Evolutionary conservation across 2,329 filamentous ascomycete species (phyloP).

Genomic region (Aspergillus phoenicis): DNA sequence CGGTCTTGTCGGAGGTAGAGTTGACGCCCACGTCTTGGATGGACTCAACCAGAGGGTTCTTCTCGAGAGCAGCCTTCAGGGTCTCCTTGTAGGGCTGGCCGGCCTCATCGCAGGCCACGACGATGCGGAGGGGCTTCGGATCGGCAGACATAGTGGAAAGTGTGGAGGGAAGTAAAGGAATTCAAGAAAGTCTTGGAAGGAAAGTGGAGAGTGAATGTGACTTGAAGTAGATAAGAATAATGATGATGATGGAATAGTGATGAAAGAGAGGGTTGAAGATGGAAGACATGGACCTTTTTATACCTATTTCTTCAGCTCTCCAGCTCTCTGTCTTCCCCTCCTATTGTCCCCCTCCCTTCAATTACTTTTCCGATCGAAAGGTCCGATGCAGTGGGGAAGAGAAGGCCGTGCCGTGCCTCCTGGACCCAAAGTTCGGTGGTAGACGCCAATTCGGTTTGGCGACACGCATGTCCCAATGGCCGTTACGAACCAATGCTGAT

Average conservation of each 20-base stretch:
- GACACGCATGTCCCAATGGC: not conserved
- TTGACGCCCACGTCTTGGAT: constrained; percentile 76
- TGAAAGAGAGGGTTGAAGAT: constrained; percentile 12
- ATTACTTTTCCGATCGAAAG: not conserved
- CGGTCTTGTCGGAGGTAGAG: constrained; percentile 69
- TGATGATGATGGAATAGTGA: constrained; percentile 1
- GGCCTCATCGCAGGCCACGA: constrained; percentile 69
- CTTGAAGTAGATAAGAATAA: not conserved
- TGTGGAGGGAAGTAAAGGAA: not conserved
- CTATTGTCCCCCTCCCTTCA: not conserved
- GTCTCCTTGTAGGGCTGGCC: constrained; percentile 77
- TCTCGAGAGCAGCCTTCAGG: constrained; percentile 72
- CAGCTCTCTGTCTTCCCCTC: no score
- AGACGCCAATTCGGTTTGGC: no score
- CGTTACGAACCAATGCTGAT: not conserved
- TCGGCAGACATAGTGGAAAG: constrained; percentile 33
- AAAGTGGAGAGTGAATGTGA: no score
- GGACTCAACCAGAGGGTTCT: constrained; percentile 65
- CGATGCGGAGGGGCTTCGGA: constrained; percentile 57
- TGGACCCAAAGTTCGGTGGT: constrained; percentile 10
- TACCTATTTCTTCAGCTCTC: not conserved
- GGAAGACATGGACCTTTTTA: constrained; percentile 4
- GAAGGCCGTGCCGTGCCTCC: constrained; percentile 9
- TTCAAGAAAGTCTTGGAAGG: not conserved
- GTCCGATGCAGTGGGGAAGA: not conserved